A percentile compares a stretch with the other conserved stretches of the same genome.
Conservation (phyloP, 2,329 filamentous ascomycete species). For the Moelleriella libera region DNA sequence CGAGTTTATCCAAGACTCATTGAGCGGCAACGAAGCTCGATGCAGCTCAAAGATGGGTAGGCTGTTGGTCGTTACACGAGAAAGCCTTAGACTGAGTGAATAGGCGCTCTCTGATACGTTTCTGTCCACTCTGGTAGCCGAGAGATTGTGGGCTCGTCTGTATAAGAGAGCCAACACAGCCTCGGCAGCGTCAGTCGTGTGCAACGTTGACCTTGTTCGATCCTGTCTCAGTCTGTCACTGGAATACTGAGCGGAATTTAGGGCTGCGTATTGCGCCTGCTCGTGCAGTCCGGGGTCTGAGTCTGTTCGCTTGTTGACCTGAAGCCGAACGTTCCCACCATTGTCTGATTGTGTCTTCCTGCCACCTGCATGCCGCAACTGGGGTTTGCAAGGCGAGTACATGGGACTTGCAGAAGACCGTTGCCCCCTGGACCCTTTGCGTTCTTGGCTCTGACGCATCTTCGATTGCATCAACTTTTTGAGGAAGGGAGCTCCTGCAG, state of each 20-base stretch:
- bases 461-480: too few relatives aligned
- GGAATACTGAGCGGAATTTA: too few relatives aligned
- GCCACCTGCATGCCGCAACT: neutral
- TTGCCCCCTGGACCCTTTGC: too few relatives aligned
- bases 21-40: neutral
- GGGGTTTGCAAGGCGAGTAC: too few relatives aligned
- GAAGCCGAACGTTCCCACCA: neutral
- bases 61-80: neutral
- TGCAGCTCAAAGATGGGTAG: neutral
- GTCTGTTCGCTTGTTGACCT: neutral
- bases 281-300: neutral
- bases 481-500: too few relatives aligned
- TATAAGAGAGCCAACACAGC: neutral
- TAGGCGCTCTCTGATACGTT: neutral
- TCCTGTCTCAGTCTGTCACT: neutral
- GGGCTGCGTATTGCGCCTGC: neutral
- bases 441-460: too few relatives aligned
- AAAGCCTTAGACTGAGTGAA: neutral
- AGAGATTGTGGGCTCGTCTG: neutral
- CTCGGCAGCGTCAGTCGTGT: neutral
- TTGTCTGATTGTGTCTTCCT: too few relatives aligned
- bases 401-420: too few relatives aligned
- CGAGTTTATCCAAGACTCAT: neutral
- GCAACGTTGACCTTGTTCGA: neutral
- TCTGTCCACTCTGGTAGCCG: neutral